Base-by-base conservation (phyloP, 495 filamentous ascomycete genomes). In the Hypoxylon lenormandii region DNA sequence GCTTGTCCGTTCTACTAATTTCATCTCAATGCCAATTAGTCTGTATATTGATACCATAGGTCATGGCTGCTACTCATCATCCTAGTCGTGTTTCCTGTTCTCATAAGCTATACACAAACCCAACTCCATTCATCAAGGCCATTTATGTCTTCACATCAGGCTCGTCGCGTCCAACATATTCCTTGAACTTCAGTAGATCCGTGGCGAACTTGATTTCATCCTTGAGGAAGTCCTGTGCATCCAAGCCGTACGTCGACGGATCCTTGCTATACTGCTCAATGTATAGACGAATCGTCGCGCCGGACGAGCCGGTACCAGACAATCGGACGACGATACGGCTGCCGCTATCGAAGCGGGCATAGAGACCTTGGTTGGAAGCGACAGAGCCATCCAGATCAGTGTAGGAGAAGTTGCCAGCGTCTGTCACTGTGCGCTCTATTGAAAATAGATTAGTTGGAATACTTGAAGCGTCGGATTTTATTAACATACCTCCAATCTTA, bases 311-410 rank as follows among this genome's bases (percentile, higher is more conserved):
- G 21, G 95, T 98, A 21, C 95, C 95, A 0, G 94, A 97, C 72
- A 98, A 80, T 63, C 95, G 89, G 50, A 97, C 93, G 30, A 98
- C 91, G 50, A 98, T 94, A 55, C 95, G 89, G 81, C 91, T 94
- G 62, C 95, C 95, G 57, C 96, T 93, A 51, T 93, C 92, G 81
- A 98, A 98, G 80, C 92, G 92, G 79, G 92, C 90, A 73, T 91
- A 98, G 63, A 98, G 88, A 53, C 95, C 95, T 81, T 98, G 95
- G 85, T 97, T 97, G 74, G 94, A 91, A 77, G 92, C 88, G 21
- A 98, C 92, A 60, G 92, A 96, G 55, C 94, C 94, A 72, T 98
- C 95, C 18, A 98, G 88, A 79, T 98, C 95, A 2, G 91, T 97
- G 85, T 98, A 98, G 11, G 89, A 88, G 83, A 98, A 98, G 84